These are phyloP conservation scores for Cylindrotheca closterium DNA, from an alignment of 108 stramenopile species.

Conservation along the genomic window DNA sequence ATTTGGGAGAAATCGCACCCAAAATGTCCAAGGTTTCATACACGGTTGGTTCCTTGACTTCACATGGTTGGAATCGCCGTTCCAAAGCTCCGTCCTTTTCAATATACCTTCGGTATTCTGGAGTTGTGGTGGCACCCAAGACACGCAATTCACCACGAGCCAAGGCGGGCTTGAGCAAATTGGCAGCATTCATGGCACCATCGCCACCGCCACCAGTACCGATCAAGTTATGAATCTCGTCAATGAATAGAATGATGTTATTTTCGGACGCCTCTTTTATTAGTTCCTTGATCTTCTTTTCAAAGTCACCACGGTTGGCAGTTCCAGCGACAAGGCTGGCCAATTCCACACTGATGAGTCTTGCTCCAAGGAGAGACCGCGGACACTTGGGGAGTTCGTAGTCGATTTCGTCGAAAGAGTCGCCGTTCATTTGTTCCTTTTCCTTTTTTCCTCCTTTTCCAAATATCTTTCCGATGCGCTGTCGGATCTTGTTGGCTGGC, in stretches of 20 bases:
- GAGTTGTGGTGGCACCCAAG: constrained; percentile 86
- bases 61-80: constrained; percentile 84
- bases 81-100: constrained; percentile 88
- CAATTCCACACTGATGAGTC: constrained; percentile 75
- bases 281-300: constrained; percentile 77
- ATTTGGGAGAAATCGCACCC: constrained; percentile 65
- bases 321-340: constrained; percentile 78
- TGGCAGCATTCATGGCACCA: constrained; percentile 88
- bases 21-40: constrained; percentile 85
- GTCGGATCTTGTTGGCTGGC: constrained; percentile 18
- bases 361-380: constrained; percentile 51
- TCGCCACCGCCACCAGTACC: constrained; percentile 90
- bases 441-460: constrained; percentile 8
- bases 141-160: constrained; percentile 75
- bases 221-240: constrained; percentile 79
- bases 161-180: constrained; percentile 87
- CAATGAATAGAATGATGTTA: constrained; percentile 83
- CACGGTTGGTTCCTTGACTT: constrained; percentile 77
- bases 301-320: constrained; percentile 85
- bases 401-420: constrained; percentile 40
- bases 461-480: constrained; percentile 8
- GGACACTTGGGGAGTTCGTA: constrained; percentile 66
- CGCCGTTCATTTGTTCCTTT: constrained; percentile 9
- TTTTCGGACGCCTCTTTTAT: constrained; percentile 63
- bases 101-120: constrained; percentile 89